These are phyloP conservation scores for Leptographium radiaticola DNA, from an alignment of 2,329 filamentous ascomycete genomes.

Conservation along the genomic window DNA sequence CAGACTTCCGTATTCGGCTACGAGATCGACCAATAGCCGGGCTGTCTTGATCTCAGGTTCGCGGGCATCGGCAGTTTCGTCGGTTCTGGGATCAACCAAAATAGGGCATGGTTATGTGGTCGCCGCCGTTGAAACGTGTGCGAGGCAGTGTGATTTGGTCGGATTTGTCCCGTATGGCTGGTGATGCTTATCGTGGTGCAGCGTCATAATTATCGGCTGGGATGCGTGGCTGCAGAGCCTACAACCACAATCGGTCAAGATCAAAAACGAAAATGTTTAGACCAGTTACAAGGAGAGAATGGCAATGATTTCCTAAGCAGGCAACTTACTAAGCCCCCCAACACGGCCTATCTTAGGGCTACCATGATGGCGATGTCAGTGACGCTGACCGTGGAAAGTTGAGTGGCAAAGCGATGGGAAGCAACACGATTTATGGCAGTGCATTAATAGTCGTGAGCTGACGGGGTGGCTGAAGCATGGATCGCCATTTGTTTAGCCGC, in stretches of 20 bases:
- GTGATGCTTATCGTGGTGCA: slow-evolving; percentile 90
- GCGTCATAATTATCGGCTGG: slow-evolving; percentile 85
- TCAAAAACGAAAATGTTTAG: background rate
- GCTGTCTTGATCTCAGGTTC: slow-evolving; percentile 30
- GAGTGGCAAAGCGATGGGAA: too few relatives aligned
- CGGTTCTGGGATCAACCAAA: slow-evolving; percentile 56
- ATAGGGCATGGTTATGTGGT: slow-evolving; percentile 55
- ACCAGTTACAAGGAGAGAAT: too few relatives aligned
- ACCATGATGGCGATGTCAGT: too few relatives aligned
- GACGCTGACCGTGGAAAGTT: too few relatives aligned
- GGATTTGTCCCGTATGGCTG: slow-evolving; percentile 83
- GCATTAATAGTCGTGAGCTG: too few relatives aligned
- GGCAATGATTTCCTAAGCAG: too few relatives aligned
- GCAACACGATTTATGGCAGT: too few relatives aligned
- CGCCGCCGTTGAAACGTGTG: slow-evolving; percentile 55
- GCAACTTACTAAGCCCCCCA: too few relatives aligned
- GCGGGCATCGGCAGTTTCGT: slow-evolving; percentile 40
- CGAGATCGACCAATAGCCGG: slow-evolving; percentile 44
- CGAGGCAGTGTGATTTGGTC: slow-evolving; percentile 42
- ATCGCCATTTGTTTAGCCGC: too few relatives aligned
- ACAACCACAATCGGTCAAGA: background rate
- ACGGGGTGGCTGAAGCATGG: too few relatives aligned
- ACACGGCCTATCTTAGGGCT: too few relatives aligned
- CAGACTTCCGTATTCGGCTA: slow-evolving; percentile 51
- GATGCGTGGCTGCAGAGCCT: slow-evolving; percentile 50